Evolutionary conservation across 768 basidiomycete genomes (phyloP), one percentile per base, ranked within the genome.

Genomic region (Paxillus rubicundulus): DNA sequence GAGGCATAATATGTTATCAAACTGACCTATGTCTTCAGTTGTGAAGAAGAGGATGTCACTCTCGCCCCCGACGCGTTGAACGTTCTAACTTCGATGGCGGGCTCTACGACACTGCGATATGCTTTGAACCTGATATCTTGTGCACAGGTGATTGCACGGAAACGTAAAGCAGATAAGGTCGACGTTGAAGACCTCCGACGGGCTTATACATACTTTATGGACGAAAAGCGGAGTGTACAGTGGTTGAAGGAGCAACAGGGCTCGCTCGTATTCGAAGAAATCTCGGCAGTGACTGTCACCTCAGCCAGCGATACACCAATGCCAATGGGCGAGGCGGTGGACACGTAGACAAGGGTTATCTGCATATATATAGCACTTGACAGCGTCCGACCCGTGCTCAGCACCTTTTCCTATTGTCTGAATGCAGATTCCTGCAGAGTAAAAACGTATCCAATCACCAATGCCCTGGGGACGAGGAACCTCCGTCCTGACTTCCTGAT

Each of bases 81-180:
- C 30, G 86, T 94, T n/a, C 75, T 99, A 32, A 89, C 92, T 2
- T 81, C 85, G 2, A 96, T 99, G 84, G 94, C 92, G 1, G 72
- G 77, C 55, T 83, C 92, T 57, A 95, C 96, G 6, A 97, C 94
- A 0, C 77, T 98, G 37, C 87, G 96, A 50, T 98, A 97, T 65
- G 89, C 92, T 0, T 81, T 98, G 40, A 96, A 98, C 72, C 76
- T 98, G 50, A 98, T 99, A 57, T 94, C 95, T 1, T 93, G 92
- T 44, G 91, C 89, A 1, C 85, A 91, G 58, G 82, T 97, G 41
- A 75, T 96, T 16, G 89, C 96, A 6, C 78, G 82, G 55, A 87
- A 92, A 63, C 82, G 96, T 28, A 94, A 92, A 60, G 76, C 82
- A 9, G 85, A 86, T 49, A 74, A 77, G 30, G 94, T 98, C 9